Conservation (phyloP, 805 yeast genomes). For the Wickerhamiella allomyrinae region DNA sequence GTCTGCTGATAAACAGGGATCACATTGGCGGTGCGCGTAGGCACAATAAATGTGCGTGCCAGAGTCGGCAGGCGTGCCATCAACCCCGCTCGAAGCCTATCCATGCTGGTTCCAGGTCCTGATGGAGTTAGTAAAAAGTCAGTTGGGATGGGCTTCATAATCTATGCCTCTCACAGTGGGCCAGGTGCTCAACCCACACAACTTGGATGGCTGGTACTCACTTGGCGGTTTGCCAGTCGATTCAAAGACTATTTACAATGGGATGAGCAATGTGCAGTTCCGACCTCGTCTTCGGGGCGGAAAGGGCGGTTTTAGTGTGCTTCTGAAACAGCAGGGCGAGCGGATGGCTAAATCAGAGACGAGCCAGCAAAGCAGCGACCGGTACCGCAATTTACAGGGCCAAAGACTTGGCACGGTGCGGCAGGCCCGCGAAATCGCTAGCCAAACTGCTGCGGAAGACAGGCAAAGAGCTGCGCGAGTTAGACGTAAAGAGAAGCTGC, state of each 20-base stretch:
- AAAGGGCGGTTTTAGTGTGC: conserved; percentile 38
- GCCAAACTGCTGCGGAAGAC: conserved; percentile 5
- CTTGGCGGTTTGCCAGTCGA: not conserved
- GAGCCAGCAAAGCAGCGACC: conserved; percentile 18
- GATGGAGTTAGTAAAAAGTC: not conserved
- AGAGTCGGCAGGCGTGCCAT: conserved; percentile 1
- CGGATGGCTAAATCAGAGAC: conserved; percentile 22
- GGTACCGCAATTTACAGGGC: conserved; percentile 31
- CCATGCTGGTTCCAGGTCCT: not conserved
- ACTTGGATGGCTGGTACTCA: not conserved
- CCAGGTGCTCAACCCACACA: not conserved
- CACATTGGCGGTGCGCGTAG: conserved; percentile 31
- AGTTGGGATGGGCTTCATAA: not conserved
- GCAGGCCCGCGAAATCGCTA: conserved; percentile 27
- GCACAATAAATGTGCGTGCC: conserved; percentile 17
- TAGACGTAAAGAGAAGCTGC: conserved; percentile 1
- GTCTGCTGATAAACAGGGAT: conserved; percentile 24
- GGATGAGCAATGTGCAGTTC: not conserved
- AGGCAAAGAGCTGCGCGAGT: not conserved
- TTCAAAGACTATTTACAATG: not conserved
- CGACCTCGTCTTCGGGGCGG: conserved; percentile 31
- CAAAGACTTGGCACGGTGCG: conserved; percentile 26
- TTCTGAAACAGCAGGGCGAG: conserved; percentile 30
- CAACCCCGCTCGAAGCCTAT: not conserved
- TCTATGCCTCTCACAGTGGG: not conserved